Evolutionary conservation across 306 rosid genomes (phyloP).

Genomic region (Vicia sativa): DNA sequence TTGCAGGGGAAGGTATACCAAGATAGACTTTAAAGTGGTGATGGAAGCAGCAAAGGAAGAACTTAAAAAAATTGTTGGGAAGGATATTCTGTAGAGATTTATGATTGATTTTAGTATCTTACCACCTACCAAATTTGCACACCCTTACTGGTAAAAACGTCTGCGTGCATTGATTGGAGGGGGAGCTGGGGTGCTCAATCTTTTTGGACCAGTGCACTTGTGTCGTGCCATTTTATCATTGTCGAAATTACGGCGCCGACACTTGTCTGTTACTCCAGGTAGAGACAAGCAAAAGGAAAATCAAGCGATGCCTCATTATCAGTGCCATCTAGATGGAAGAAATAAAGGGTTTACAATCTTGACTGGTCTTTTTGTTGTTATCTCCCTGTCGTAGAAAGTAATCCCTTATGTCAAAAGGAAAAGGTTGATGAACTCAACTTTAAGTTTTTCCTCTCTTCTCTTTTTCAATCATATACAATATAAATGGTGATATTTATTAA

Average conservation of each 20-base stretch:
- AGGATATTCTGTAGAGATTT: slow-evolving; percentile 48
- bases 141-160: slow-evolving; percentile 23
- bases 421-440: slow-evolving; percentile 8
- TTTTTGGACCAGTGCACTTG: no score
- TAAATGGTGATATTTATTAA: slow-evolving; percentile 2
- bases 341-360: slow-evolving; percentile 18
- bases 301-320: slow-evolving; percentile 16
- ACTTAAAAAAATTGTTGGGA: slow-evolving; percentile 59
- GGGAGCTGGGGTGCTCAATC: no score
- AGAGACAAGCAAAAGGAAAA: slow-evolving; percentile 35
- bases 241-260: slow-evolving; percentile 16
- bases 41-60: slow-evolving; percentile 89
- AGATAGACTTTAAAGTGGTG: slow-evolving; percentile 59
- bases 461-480: neutral
- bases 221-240: slow-evolving; percentile 24
- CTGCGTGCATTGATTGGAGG: no score
- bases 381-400: slow-evolving; percentile 31
- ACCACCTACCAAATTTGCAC: slow-evolving; percentile 32
- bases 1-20: slow-evolving; percentile 90
- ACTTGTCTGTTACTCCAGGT: slow-evolving; percentile 5
- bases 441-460: neutral
- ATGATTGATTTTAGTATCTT: slow-evolving; percentile 29
- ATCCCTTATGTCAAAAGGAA: slow-evolving; percentile 9
- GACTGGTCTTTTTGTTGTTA: slow-evolving; percentile 13
- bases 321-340: slow-evolving; percentile 4